Percentiles rank a stretch among this genome's conserved stretches.
Conservation (phyloP, 805 yeast genomes). For the Saturnispora besseyi region DNA sequence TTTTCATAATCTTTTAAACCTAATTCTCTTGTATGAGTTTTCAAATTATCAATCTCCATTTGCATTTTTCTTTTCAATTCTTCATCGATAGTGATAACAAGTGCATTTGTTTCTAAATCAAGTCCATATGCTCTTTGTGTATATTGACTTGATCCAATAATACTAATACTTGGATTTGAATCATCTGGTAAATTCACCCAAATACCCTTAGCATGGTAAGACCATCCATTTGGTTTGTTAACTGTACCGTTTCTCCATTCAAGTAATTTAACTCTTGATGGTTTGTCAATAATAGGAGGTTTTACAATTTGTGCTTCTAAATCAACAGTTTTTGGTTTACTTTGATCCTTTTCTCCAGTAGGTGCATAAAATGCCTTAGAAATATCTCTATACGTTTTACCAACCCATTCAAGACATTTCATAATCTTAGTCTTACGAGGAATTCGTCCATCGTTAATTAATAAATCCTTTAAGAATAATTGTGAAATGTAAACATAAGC, state of each 20-base stretch:
- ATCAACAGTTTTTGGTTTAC: background rate
- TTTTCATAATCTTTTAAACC: slow-evolving; percentile 50
- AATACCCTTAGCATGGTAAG: slow-evolving; percentile 94
- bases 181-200: slow-evolving; percentile 66
- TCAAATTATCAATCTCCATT: slow-evolving; percentile 54
- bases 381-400: slow-evolving; percentile 13
- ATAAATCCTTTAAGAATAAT: slow-evolving; percentile 45
- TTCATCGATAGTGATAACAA: slow-evolving; percentile 62
- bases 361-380: slow-evolving; percentile 3
- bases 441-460: slow-evolving; percentile 7
- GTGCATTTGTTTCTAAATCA: slow-evolving; percentile 83
- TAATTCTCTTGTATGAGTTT: slow-evolving; percentile 43
- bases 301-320: background rate
- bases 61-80: slow-evolving; percentile 48
- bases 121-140: slow-evolving; percentile 81
- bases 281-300: background rate
- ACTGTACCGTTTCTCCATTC: slow-evolving; percentile 90
- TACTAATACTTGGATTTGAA: slow-evolving; percentile 56
- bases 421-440: slow-evolving; percentile 24
- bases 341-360: background rate
- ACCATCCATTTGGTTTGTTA: slow-evolving; percentile 82
- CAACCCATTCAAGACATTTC: slow-evolving; percentile 8
- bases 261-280: slow-evolving; percentile 41
- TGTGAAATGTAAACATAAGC: slow-evolving; percentile 76
- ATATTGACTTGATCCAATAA: slow-evolving; percentile 89